Evolutionary conservation across 352 stramenopile species (phyloP).

Genomic region (Phytophthora sp.): DNA sequence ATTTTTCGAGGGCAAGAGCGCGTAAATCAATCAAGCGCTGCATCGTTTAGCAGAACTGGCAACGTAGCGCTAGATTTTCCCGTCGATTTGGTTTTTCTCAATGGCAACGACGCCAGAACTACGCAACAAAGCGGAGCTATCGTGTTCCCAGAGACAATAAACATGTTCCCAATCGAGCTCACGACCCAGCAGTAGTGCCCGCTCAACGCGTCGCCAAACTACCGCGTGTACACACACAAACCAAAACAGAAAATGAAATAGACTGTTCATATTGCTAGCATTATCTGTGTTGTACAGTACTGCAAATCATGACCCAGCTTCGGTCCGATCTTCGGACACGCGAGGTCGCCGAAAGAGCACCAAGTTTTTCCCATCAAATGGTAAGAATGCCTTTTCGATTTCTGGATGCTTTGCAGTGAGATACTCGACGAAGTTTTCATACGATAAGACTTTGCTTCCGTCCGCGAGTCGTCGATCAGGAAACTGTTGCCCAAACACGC

Average conservation of each 20-base stretch:
- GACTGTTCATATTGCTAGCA: no score
- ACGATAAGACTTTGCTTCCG: slow-evolving; percentile 69
- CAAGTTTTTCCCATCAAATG: slow-evolving; percentile 86
- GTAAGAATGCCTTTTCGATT: slow-evolving; percentile 70
- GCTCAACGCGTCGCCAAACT: neutral
- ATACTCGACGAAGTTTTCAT: slow-evolving; percentile 83
- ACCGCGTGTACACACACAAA: neutral
- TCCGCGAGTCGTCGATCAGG: slow-evolving; percentile 58
- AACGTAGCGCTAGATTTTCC: slow-evolving; percentile 18
- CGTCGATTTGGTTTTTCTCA: slow-evolving; percentile 40
- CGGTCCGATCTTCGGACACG: slow-evolving; percentile 7
- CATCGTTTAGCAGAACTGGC: slow-evolving; percentile 12
- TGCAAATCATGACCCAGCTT: no score
- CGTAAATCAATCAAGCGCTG: slow-evolving; percentile 35
- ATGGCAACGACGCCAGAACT: neutral
- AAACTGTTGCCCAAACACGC: slow-evolving; percentile 94
- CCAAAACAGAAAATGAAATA: slow-evolving; percentile 7
- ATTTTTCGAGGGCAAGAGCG: slow-evolving; percentile 44
- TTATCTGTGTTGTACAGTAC: no score
- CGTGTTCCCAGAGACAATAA: slow-evolving; percentile 42
- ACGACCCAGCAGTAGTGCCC: slow-evolving; percentile 14
- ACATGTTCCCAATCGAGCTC: slow-evolving; percentile 31
- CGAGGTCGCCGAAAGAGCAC: slow-evolving; percentile 64
- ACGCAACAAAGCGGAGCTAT: slow-evolving; percentile 28
- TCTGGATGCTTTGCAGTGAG: slow-evolving; percentile 68